Base-by-base conservation (phyloP, 1,284 basidiomycete species). In the Leccinum angustisporum region DNA sequence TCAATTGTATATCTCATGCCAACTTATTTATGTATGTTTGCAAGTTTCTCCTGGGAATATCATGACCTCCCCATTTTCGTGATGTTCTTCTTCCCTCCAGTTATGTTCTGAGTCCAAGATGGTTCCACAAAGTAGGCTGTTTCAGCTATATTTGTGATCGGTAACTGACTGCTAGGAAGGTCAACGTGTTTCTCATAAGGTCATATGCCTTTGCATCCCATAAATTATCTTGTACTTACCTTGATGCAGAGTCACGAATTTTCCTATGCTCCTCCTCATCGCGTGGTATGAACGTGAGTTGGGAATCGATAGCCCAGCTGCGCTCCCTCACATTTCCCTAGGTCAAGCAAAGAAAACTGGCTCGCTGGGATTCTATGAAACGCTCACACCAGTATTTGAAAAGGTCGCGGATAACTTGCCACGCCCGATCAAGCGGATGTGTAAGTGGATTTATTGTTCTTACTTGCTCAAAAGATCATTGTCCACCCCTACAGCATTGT, bases 151-250 rank as follows among this genome's bases (percentile, higher is more conserved):
- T 2, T 36, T n/a, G 46, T 60, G 46, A 61, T 30, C 63, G 9
- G 57, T 21, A 33, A 18, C 65, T 63, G 27, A 64, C 48, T 34
- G 5, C 68, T 67, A 30, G 61, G 60, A 69, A 94, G 88, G 83
- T 94, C 70, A 95, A 95, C 68, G 93, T 95, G n/a, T 88, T 89
- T 68, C 84, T 91, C 81, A 92, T 92, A 66, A 83, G 88, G 86
- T 86, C 65, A 30, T 63, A 61, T 36, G 7, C 55, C 11, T 70
- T 64, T 68, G 16, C 57, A 48, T 57, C 27, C 55, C 16, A 21
- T 57, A 16, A 33, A 27, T 36, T 27, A 57, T 52, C 13, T 13
- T 14, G 13, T 21, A 57, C 59, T 59, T 60, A 67, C 33, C 56
- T 58, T 43, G n/a, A 25, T 54, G 68, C 66, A 90, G 94, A 68